Conservation (phyloP, 768 basidiomycete genomes). For the Suillus paluster region DNA sequence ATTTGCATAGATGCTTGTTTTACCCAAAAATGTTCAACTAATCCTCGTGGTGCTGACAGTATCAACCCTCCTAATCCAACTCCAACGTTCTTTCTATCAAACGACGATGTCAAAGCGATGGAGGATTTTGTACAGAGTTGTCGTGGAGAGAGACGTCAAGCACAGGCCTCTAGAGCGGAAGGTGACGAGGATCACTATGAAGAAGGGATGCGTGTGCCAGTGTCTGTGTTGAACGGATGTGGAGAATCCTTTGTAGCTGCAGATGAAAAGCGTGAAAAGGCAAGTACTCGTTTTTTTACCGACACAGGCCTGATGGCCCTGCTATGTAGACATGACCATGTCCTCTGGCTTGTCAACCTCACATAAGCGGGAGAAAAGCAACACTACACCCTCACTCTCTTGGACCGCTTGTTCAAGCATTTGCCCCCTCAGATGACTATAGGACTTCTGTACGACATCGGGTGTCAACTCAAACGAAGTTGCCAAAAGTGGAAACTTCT, state of each 20-base stretch:
- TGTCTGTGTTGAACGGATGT: slow-evolving; percentile 38
- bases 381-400: slow-evolving; percentile 21
- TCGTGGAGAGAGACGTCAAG: background rate
- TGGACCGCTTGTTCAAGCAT: slow-evolving; percentile 20
- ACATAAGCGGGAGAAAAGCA: slow-evolving; percentile 22
- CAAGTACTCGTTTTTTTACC: slow-evolving; percentile 21
- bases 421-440: no score
- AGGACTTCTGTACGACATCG: slow-evolving; percentile 29
- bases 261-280: slow-evolving; percentile 20
- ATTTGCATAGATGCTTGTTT: slow-evolving; percentile 41
- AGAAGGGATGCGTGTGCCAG: slow-evolving; percentile 28
- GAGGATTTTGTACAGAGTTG: slow-evolving; percentile 13
- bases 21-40: slow-evolving; percentile 32
- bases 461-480: slow-evolving; percentile 25
- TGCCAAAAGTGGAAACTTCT: slow-evolving; percentile 11
- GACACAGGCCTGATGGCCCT: no score
- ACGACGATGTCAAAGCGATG: slow-evolving; percentile 22
- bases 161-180: background rate
- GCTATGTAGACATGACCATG: slow-evolving; percentile 20
- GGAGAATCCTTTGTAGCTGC: slow-evolving; percentile 32
- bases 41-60: slow-evolving; percentile 19
- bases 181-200: slow-evolving; percentile 20
- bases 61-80: slow-evolving; percentile 20
- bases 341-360: slow-evolving; percentile 23
- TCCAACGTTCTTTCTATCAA: slow-evolving; percentile 21